Percentiles rank a stretch among this genome's conserved stretches.
Evolutionary conservation across 768 basidiomycete species (phyloP).

Genomic region (Nevesoporus exiguus): DNA sequence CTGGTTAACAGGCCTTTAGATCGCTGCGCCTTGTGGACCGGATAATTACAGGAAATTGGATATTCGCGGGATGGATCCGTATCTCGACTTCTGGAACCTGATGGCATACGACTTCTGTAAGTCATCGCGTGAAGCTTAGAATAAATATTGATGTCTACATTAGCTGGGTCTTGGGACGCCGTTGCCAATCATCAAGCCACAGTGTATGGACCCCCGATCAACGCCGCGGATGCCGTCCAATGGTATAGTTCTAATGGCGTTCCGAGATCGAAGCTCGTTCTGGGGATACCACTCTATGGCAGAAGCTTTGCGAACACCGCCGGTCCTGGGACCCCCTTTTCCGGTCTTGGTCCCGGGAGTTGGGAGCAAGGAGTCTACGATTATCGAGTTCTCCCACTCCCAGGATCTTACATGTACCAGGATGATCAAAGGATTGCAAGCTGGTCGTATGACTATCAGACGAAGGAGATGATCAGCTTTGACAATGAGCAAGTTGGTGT

Average conservation of each 20-base stretch:
- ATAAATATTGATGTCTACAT: constrained; percentile 8
- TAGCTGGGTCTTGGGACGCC: constrained; percentile 76
- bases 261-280: constrained; percentile 70
- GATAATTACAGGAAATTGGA: constrained; percentile 79
- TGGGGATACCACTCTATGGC: constrained; percentile 93
- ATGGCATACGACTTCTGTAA: constrained; percentile 89
- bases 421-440: constrained; percentile 72
- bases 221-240: constrained; percentile 58
- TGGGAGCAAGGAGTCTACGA: constrained; percentile 95
- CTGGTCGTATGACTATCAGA: constrained; percentile 77
- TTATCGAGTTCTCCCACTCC: constrained; percentile 83
- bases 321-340: constrained; percentile 77
- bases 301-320: constrained; percentile 83
- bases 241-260: constrained; percentile 76
- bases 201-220: constrained; percentile 65
- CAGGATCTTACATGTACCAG: constrained; percentile 59
- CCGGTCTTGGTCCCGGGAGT: constrained; percentile 79
- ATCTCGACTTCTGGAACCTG: constrained; percentile 94
- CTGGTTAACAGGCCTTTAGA: constrained; percentile 39
- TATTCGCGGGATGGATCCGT: constrained; percentile 80
- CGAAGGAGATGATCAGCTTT: constrained; percentile 79
- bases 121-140: constrained; percentile 21
- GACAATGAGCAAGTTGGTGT: constrained; percentile 66
- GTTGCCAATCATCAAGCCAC: constrained; percentile 84
- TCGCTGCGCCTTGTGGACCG: constrained; percentile 91